Base-by-base conservation (phyloP, 2,329 filamentous ascomycete species). In the Diaporthe velutina region DNA sequence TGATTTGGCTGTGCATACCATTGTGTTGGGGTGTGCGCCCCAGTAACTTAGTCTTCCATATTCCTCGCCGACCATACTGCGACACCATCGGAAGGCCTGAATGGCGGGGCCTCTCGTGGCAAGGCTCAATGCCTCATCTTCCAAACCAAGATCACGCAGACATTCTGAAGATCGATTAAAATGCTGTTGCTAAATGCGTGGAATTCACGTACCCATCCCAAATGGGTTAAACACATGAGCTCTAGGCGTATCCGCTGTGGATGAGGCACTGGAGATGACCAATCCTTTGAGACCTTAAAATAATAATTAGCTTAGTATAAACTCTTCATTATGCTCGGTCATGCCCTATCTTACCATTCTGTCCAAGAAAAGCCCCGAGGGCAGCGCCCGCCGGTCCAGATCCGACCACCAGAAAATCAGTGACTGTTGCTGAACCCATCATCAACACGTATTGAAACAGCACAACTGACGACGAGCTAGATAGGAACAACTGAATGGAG, bases 11-110 rank as follows among this genome's bases (percentile, higher is more conserved):
- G 13, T 45, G 25, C 25, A 45, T 64, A 73, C 84, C 81, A 54
- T 22, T 25, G 33, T 66, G 45, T 54, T 48, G 0, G 84, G 84
- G 55, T 83, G 81, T 67, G 84, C 81, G 8, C 83, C 84, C 83
- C 83, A 85, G 0, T 83, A 83, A 74, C 83, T 80, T 22, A 83
- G 79, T 9, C 83, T 78, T 0, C 80, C 83, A 76, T 80, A 84
- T 70, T 85, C 84, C 57, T 84, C 82, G 0, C 84, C 84, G n/a
- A 82, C 80, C 80, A 85, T 82, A 73, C 81, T 83, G 48, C 80
- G 77, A 72, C 81, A 83, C 83, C 83, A 85, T 50, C 84, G 76
- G 1, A 83, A 84, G 61, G 84, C 82, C 28, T 80, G 75, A 80
- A 85, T 84, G 25, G 78, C 77, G 8, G 79, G 76, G 13, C 81